Evolutionary conservation across 495 filamentous ascomycete species (phyloP), one percentile per base, ranked within the genome.

Genomic region (Darksidea phi): DNA sequence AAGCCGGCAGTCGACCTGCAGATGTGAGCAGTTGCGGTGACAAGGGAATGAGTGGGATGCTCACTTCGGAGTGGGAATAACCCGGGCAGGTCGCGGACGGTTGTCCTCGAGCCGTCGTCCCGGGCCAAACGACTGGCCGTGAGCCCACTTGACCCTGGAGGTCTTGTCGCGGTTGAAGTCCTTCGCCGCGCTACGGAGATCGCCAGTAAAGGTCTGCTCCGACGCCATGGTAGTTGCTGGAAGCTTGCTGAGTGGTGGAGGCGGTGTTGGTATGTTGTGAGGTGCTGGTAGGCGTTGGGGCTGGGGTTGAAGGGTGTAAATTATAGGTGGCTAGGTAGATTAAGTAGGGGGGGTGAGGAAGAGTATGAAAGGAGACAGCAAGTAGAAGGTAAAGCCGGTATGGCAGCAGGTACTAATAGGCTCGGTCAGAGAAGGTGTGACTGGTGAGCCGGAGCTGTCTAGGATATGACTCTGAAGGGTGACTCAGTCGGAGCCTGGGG

Each of bases 131-230:
- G 58, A 45, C 6, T 21, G 28, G 36, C 81, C 81, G 48, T 76
- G 70, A 6, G 75, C 75, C 81, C 81, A 84, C 67, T 84, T 84
- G 57, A 77, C 72, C 71, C 80, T 80, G 57, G 78, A 77, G 62
- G 80, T 73, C 64, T 78, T 72, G 66, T 72, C 74, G 57, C 81
- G 78, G 58, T 66, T 64, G 64, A 64, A 69, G 48, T 75, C 72
- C 48, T 71, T 64, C 46, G 74, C 59, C 26, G 56, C 61, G 67
- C 70, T 71, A 69, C 74, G 74, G 66, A 76, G 70, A 57, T 76
- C 74, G 57, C 57, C 37, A 63, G 74, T 75, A 55, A 69, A 71
- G 66, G 71, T 70, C 54, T 70, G 71, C 56, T 71, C 64, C 54
- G 72, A 69, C 38, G 74, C 51, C 74, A 74, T 74, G 59, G 41